A percentile compares a stretch with the other conserved stretches of the same genome.
Evolutionary conservation across 805 yeast species (phyloP).

Genomic region (Yamadazyma ubonensis): DNA sequence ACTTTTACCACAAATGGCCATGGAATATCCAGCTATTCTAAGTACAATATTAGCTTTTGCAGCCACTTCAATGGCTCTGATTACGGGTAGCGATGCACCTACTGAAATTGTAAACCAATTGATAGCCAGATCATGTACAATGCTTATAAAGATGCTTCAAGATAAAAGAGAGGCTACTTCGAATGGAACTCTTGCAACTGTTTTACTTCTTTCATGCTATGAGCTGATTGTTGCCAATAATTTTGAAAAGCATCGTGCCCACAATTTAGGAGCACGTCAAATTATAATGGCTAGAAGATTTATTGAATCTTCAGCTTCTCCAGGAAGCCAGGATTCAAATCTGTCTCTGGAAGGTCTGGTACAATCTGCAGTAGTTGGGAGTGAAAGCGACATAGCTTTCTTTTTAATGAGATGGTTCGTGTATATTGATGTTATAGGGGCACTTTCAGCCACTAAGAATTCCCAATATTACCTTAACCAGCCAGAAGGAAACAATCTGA

Average conservation of each 20-base stretch:
- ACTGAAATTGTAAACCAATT: slow-evolving; percentile 49
- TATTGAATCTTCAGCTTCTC: too few species aligned
- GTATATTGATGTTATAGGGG: slow-evolving; percentile 63
- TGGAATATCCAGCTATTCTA: slow-evolving; percentile 55
- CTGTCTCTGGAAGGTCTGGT: slow-evolving; percentile 5
- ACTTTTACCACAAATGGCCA: slow-evolving; percentile 66
- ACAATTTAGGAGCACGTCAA: slow-evolving; percentile 65
- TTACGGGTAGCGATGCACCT: slow-evolving; percentile 29
- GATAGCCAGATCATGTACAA: slow-evolving; percentile 57
- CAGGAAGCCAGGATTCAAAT: slow-evolving; percentile 13
- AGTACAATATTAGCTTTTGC: slow-evolving; percentile 52
- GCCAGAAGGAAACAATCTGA: slow-evolving; percentile 18
- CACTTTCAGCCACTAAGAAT: slow-evolving; percentile 52
- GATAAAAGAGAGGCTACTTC: slow-evolving; percentile 55
- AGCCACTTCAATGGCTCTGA: slow-evolving; percentile 29
- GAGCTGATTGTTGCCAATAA: slow-evolving; percentile 47
- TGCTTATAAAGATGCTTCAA: slow-evolving; percentile 49
- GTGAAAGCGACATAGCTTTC: slow-evolving; percentile 44
- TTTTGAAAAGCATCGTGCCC: slow-evolving; percentile 59
- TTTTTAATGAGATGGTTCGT: slow-evolving; percentile 70
- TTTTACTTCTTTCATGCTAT: slow-evolving; percentile 57
- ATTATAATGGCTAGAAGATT: slow-evolving; percentile 51
- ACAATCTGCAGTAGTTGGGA: slow-evolving; percentile 13
- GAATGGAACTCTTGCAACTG: slow-evolving; percentile 65
- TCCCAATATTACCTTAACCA: slow-evolving; percentile 30